Conservation (phyloP, 75 land plant genomes). For the Selaginella tamariscina region DNA sequence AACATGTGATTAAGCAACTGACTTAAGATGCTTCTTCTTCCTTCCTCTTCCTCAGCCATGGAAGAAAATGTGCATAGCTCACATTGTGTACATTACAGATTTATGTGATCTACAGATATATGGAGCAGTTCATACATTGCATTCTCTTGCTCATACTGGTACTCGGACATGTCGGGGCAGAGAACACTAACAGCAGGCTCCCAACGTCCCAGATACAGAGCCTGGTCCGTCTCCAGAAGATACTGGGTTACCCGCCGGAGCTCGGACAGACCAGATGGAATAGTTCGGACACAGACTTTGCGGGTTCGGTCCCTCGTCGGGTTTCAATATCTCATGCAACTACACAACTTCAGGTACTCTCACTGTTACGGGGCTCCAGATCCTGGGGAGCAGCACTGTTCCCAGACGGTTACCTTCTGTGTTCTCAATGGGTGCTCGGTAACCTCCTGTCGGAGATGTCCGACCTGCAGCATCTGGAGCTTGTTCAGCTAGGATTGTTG, state of each 20-base stretch:
- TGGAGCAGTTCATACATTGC: too few species aligned
- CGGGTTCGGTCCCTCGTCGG: slow-evolving; percentile 34
- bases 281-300: slow-evolving; percentile 56
- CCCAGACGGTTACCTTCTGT: slow-evolving; percentile 31
- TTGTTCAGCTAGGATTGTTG: slow-evolving; percentile 77
- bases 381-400: slow-evolving; percentile 50
- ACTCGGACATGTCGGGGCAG: too few species aligned
- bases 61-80: too few species aligned
- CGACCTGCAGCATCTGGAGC: slow-evolving; percentile 34
- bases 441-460: slow-evolving; percentile 42
- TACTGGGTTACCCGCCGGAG: slow-evolving; percentile 55
- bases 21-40: too few species aligned
- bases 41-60: too few species aligned
- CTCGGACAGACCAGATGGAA: slow-evolving; percentile 12
- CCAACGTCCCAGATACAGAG: slow-evolving; percentile 15
- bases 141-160: too few species aligned
- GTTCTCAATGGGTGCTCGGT: slow-evolving; percentile 55
- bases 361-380: slow-evolving; percentile 42
- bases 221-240: slow-evolving; percentile 41
- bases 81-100: too few species aligned
- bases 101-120: too few species aligned
- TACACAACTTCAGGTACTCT: slow-evolving; percentile 1
- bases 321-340: slow-evolving; percentile 40
- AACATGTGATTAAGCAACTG: too few species aligned
- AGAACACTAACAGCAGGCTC: too few species aligned